phyloP scores from a whole-genome alignment of 108 stramenopile genomes.

The Chaetoceros muelleri region DNA sequence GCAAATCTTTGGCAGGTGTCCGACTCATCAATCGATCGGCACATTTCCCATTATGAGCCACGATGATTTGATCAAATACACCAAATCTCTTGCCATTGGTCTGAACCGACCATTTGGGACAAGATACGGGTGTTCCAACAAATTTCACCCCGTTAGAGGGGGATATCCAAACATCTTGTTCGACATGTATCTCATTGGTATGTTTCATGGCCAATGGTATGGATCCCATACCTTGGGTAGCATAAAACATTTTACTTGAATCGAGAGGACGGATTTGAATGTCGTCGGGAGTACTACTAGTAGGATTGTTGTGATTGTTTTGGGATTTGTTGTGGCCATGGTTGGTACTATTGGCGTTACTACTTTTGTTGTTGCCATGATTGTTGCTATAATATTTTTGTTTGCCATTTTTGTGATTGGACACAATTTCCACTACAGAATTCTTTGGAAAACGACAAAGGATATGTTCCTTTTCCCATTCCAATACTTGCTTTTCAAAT shows the following conservation, averaged over 20 bases:
- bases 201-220: slow-evolving; percentile 35
- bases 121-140: slow-evolving; percentile 10
- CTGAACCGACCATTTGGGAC: slow-evolving; percentile 38
- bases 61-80: slow-evolving; percentile 52
- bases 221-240: slow-evolving; percentile 41
- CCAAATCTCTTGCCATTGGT: slow-evolving; percentile 43
- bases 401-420: background rate
- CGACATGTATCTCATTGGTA: slow-evolving; percentile 11
- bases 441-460: slow-evolving; percentile 29
- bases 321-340: background rate
- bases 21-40: slow-evolving; percentile 78
- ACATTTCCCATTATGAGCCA: slow-evolving; percentile 88
- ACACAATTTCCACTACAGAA: slow-evolving; percentile 24
- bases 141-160: slow-evolving; percentile 69
- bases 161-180: slow-evolving; percentile 77
- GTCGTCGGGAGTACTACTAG: background rate
- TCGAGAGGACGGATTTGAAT: background rate
- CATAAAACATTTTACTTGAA: slow-evolving; percentile 43
- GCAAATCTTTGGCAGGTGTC: slow-evolving; percentile 64
- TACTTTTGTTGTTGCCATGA: background rate
- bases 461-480: slow-evolving; percentile 47
- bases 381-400: background rate
- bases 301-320: slow-evolving; percentile 1
- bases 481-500: slow-evolving; percentile 45
- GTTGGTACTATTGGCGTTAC: slow-evolving; percentile 1